phyloP scores from a whole-genome alignment of 2,329 filamentous ascomycete genomes.

The Knufia petricola region DNA sequence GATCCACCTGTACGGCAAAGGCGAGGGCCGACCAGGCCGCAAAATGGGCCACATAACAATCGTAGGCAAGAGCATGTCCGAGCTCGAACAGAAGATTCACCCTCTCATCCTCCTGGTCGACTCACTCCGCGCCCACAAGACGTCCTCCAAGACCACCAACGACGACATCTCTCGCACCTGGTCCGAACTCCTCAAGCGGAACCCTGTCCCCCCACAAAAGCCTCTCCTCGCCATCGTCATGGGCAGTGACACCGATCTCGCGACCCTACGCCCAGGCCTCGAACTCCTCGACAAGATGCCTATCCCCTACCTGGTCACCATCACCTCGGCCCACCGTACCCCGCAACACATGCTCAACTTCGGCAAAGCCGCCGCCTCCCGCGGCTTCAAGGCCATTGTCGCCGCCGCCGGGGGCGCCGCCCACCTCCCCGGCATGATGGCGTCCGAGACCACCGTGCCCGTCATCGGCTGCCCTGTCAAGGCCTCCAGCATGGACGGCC shows the following conservation, averaged over 20 bases:
- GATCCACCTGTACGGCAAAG: constrained; percentile 88
- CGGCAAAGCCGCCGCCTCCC: constrained; percentile 48
- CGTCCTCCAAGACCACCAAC: constrained; percentile 24
- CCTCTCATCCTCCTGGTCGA: constrained; percentile 69
- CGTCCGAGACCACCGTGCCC: constrained; percentile 55
- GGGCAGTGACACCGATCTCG: constrained; percentile 36
- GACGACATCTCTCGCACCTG: constrained; percentile 14
- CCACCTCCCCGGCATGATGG: constrained; percentile 58
- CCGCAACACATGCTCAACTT: constrained; percentile 55
- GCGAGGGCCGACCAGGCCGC: constrained; percentile 68
- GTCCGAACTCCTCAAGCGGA: constrained; percentile 12
- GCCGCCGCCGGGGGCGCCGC: constrained; percentile 62
- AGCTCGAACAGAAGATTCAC: constrained; percentile 58
- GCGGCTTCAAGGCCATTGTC: constrained; percentile 58
- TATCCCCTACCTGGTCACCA: constrained; percentile 27
- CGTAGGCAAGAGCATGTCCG: constrained; percentile 56
- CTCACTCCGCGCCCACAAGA: constrained; percentile 62
- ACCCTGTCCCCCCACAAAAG: constrained; percentile 15
- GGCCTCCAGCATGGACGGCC: constrained; percentile 56
- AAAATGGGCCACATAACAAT: constrained; percentile 95
- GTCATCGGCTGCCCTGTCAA: constrained; percentile 65
- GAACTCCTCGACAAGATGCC: constrained; percentile 25
- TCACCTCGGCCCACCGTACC: constrained; percentile 49
- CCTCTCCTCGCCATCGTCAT: constrained; percentile 39
- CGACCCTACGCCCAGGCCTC: constrained; percentile 25